These are phyloP conservation scores for Malus sylvestris DNA, from an alignment of 306 rosid species.

Conservation along the genomic window DNA sequence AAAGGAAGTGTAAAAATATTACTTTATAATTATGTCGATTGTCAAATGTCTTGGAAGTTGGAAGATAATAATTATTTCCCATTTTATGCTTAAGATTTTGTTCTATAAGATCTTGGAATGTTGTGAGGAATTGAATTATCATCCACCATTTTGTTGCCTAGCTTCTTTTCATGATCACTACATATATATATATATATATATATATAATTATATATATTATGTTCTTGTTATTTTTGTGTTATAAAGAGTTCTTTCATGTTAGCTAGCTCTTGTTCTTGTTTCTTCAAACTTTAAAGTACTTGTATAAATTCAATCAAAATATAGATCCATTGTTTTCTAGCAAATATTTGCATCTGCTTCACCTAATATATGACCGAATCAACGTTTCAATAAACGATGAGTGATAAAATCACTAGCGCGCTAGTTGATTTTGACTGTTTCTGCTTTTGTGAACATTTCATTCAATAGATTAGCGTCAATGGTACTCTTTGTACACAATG, in stretches of 20 bases:
- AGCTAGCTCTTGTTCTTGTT: background rate
- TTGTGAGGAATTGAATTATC: background rate
- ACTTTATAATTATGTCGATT: background rate
- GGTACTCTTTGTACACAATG: background rate
- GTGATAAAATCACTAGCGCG: no score
- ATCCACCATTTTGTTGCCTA: background rate
- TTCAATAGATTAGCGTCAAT: background rate
- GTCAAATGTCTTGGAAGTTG: background rate
- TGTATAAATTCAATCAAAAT: background rate
- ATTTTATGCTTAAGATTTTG: background rate
- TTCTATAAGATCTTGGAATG: background rate
- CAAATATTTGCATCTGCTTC: background rate
- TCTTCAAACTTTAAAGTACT: background rate
- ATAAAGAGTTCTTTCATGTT: background rate
- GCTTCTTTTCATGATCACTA: background rate
- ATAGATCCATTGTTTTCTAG: background rate
- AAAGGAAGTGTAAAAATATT: conserved; percentile 13
- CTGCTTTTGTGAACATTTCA: background rate
- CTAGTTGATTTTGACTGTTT: no score
- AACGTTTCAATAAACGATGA: background rate
- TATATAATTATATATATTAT: no score
- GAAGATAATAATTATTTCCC: conserved; percentile 3
- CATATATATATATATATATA: no score
- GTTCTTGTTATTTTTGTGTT: background rate
- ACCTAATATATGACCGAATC: background rate